Percentiles rank a stretch among this genome's conserved stretches.
Conservation (phyloP, 2,329 filamentous ascomycete genomes). For the Aspergillus carbonarius region DNA sequence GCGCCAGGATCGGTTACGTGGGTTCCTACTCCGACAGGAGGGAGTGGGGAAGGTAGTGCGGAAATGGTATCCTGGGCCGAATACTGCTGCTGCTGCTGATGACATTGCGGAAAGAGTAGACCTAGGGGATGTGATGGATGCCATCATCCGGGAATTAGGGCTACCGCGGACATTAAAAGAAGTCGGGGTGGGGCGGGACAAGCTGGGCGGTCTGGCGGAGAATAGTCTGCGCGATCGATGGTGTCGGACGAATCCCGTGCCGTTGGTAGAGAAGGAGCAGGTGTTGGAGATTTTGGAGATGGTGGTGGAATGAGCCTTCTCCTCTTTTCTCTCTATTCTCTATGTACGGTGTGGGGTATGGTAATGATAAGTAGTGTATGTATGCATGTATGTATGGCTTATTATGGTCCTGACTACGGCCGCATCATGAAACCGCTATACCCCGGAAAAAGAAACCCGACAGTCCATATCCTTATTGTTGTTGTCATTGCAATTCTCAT, state of each 20-base stretch:
- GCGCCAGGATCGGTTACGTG: slow-evolving; percentile 42
- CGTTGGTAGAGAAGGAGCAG: slow-evolving; percentile 48
- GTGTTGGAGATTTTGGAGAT: slow-evolving; percentile 54
- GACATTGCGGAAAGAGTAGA: slow-evolving; percentile 32
- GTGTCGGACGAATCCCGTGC: slow-evolving; percentile 53
- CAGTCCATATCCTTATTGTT: slow-evolving; percentile 2
- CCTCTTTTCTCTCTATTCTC: background rate
- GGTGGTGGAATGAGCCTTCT: slow-evolving; percentile 21
- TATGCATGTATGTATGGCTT: background rate
- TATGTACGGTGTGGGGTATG: background rate
- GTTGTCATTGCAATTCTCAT: background rate
- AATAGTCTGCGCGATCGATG: slow-evolving; percentile 53
- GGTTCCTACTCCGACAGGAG: slow-evolving; percentile 42
- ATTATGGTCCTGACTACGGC: slow-evolving; percentile 2
- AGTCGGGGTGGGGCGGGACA: slow-evolving; percentile 51
- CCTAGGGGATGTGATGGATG: slow-evolving; percentile 54
- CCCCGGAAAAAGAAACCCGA: slow-evolving; percentile 1
- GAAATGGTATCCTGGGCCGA: slow-evolving; percentile 20
- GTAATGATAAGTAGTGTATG: background rate
- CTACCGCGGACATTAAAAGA: slow-evolving; percentile 56
- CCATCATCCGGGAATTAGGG: slow-evolving; percentile 52
- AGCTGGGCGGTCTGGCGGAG: slow-evolving; percentile 49
- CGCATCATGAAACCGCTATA: slow-evolving; percentile 5
- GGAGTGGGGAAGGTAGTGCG: slow-evolving; percentile 40
- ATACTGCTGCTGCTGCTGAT: no score